Conservation (phyloP, 306 rosid genomes). For the Dicorynia guianensis region DNA sequence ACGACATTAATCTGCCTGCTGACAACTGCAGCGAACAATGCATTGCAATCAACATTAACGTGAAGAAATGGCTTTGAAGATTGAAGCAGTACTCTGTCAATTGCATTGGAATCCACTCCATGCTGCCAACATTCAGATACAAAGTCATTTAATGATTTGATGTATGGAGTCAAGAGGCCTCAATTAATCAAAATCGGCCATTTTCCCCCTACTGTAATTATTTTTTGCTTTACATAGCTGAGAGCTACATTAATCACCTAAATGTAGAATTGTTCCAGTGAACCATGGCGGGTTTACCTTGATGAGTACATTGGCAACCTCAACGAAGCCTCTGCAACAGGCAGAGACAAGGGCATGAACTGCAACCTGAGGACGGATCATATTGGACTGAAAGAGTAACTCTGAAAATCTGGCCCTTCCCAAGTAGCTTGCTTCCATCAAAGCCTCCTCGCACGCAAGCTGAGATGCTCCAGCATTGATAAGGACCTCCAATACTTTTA, state of each 20-base stretch:
- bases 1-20: slow-evolving; percentile 67
- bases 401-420: slow-evolving; percentile 56
- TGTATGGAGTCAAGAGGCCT: background rate
- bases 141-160: slow-evolving; percentile 23
- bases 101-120: slow-evolving; percentile 61
- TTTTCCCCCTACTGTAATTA: background rate
- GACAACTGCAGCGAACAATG: slow-evolving; percentile 64
- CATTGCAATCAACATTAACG: slow-evolving; percentile 67
- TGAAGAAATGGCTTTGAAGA: slow-evolving; percentile 69
- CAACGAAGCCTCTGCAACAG: slow-evolving; percentile 60
- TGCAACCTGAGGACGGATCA: slow-evolving; percentile 59
- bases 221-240: background rate
- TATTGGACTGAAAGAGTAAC: slow-evolving; percentile 59
- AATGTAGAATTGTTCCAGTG: background rate
- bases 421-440: slow-evolving; percentile 67
- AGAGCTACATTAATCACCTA: slow-evolving; percentile 2
- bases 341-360: slow-evolving; percentile 71
- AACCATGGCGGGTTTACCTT: slow-evolving; percentile 52
- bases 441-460: slow-evolving; percentile 73
- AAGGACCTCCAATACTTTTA: slow-evolving; percentile 58
- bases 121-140: slow-evolving; percentile 49
- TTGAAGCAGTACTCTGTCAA: slow-evolving; percentile 60
- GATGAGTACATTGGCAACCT: slow-evolving; percentile 64
- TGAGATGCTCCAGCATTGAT: slow-evolving; percentile 64
- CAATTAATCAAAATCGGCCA: background rate